Percentiles rank a stretch among this genome's conserved stretches.
phyloP scores from a whole-genome alignment of 2,329 filamentous ascomycete species.

The Aspergillus neoniger region DNA sequence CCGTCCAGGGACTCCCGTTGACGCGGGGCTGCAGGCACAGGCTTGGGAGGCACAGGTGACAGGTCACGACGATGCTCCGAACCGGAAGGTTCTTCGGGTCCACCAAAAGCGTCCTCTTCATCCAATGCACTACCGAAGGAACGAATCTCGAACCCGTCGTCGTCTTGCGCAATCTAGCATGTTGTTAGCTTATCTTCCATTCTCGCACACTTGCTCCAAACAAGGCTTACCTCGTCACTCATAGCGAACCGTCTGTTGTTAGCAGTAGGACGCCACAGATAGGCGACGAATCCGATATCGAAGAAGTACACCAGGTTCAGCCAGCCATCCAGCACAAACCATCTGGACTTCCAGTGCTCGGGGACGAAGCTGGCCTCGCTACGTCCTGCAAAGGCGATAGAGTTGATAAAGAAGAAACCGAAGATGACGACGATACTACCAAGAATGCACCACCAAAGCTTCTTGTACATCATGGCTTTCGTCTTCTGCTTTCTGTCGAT shows the following conservation, averaged over 20 bases:
- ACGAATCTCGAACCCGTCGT: conserved; percentile 95
- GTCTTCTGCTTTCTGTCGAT: conserved; percentile 88
- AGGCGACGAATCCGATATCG: conserved; percentile 89
- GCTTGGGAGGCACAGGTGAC: conserved; percentile 51
- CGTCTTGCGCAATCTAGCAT: conserved; percentile 82
- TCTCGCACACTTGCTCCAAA: not conserved
- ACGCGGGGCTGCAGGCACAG: conserved; percentile 51
- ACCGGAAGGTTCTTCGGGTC: conserved; percentile 37
- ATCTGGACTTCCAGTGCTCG: conserved; percentile 94
- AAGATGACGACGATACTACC: conserved; percentile 93
- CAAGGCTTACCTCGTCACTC: conserved; percentile 76
- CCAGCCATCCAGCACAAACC: conserved; percentile 98
- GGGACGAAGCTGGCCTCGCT: conserved; percentile 88
- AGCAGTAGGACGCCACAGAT: conserved; percentile 92
- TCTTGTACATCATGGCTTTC: conserved; percentile 96
- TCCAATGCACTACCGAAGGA: conserved; percentile 79
- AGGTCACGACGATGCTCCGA: conserved; percentile 38
- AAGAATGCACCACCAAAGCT: conserved; percentile 97
- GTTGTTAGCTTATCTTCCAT: conserved; percentile 28
- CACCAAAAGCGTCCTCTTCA: conserved; percentile 57
- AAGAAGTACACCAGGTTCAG: conserved; percentile 93
- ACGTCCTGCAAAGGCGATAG: conserved; percentile 86
- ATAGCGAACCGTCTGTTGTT: conserved; percentile 98
- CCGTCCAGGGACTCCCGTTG: conserved; percentile 71
- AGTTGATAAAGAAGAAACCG: conserved; percentile 98